A percentile compares a stretch with the other conserved stretches of the same genome.
Conservation (phyloP, 257 asterid genomes). For the Eucommia ulmoides region DNA sequence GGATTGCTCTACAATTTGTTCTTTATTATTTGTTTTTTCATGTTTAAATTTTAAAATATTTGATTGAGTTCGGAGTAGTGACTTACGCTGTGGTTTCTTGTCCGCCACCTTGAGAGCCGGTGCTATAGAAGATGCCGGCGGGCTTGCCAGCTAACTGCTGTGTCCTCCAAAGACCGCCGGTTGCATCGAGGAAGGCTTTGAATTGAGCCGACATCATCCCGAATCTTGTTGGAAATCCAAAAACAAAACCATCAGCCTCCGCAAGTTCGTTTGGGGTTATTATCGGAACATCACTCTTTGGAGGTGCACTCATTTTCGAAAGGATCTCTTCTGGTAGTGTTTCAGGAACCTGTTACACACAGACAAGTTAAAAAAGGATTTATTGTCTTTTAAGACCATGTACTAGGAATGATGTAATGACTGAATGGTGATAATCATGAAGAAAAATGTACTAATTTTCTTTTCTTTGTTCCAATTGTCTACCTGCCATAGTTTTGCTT, state of each 20-base stretch:
- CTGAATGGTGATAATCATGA: no score
- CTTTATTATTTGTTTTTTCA: no score
- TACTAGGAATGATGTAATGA: no score
- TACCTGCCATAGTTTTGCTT: no score
- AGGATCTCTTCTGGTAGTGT: slow-evolving; percentile 60
- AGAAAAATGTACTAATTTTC: no score
- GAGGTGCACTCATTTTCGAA: slow-evolving; percentile 73
- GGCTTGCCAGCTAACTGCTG: slow-evolving; percentile 82
- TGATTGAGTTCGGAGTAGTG: no score
- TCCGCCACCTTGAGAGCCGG: slow-evolving; percentile 86
- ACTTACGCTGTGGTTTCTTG: slow-evolving; percentile 76
- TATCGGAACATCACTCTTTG: slow-evolving; percentile 47
- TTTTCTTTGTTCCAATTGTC: no score
- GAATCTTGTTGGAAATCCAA: slow-evolving; percentile 77
- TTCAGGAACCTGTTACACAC: slow-evolving; percentile 49
- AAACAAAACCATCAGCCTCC: slow-evolving; percentile 66
- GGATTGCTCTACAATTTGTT: no score
- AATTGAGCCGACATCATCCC: slow-evolving; percentile 90
- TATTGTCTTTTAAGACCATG: no score
- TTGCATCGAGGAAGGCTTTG: slow-evolving; percentile 76
- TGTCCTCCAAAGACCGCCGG: slow-evolving; percentile 81
- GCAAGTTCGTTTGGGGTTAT: slow-evolving; percentile 51
- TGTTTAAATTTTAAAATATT: no score
- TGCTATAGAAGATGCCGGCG: slow-evolving; percentile 81
- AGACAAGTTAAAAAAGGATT: no score